phyloP scores from a whole-genome alignment of 352 stramenopile species.

The Phytopythium chamaehyphon region DNA sequence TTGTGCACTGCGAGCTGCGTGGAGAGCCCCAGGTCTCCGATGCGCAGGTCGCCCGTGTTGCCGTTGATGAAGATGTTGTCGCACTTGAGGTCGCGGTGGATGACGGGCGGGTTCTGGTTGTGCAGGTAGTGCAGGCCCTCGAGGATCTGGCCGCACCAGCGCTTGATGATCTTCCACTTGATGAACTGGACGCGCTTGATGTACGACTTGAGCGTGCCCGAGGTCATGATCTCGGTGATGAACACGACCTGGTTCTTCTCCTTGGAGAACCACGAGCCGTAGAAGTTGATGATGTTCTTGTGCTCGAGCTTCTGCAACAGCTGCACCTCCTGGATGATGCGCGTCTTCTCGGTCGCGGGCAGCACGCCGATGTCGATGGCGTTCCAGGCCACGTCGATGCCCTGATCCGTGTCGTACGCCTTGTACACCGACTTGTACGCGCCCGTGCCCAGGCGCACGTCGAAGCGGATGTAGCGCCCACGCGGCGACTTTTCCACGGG shows the following conservation, averaged over 20 bases:
- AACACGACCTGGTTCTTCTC: constrained; percentile 99
- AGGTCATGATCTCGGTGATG: constrained; percentile 99
- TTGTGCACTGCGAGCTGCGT: constrained; percentile 80
- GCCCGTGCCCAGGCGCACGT: constrained; percentile 76
- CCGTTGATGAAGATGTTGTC: constrained; percentile 99
- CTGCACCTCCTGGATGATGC: constrained; percentile 97
- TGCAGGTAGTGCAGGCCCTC: constrained; percentile 93
- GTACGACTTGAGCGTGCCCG: constrained; percentile 93
- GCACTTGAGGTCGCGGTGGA: constrained; percentile 93
- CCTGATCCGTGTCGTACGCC: constrained; percentile 97
- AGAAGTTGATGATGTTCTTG: constrained; percentile 99
- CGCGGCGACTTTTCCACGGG: constrained; percentile 75
- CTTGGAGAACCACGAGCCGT: constrained; percentile 97
- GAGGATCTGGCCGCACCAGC: constrained; percentile 97
- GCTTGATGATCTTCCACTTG: constrained; percentile 98
- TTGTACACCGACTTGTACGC: constrained; percentile 92
- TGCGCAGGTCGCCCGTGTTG: constrained; percentile 96
- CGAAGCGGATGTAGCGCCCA: constrained; percentile 84
- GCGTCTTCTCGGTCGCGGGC: constrained; percentile 91
- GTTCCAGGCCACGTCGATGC: constrained; percentile 99
- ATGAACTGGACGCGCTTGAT: constrained; percentile 98
- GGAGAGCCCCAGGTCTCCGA: constrained; percentile 95
- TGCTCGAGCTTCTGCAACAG: constrained; percentile 97
- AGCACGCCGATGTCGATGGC: constrained; percentile 96
- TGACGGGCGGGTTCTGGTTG: constrained; percentile 86